Evolutionary conservation across 257 asterid genomes (phyloP).

Genomic region (Knoxia roxburghii): DNA sequence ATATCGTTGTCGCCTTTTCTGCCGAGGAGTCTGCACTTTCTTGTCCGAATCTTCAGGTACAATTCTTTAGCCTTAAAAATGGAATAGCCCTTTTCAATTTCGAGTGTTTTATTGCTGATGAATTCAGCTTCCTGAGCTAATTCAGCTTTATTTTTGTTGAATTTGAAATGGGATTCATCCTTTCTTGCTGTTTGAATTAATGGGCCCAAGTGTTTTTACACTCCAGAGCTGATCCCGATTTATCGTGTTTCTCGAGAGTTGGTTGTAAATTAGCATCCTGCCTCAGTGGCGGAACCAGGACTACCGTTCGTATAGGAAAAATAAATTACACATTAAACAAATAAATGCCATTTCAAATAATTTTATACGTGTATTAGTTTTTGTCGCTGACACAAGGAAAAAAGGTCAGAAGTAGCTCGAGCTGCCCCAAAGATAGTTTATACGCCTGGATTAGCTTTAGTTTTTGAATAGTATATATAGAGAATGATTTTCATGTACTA

Average conservation of each 20-base stretch:
- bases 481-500: not conserved
- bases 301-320: too few relatives aligned
- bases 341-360: too few relatives aligned
- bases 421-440: too few relatives aligned
- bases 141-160: slow-evolving; percentile 4
- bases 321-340: too few relatives aligned
- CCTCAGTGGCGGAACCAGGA: too few relatives aligned
- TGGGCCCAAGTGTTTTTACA: not conserved
- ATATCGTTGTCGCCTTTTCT: slow-evolving; percentile 65
- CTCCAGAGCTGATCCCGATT: not conserved
- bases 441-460: not conserved
- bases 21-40: slow-evolving; percentile 34
- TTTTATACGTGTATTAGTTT: too few relatives aligned
- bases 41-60: slow-evolving; percentile 53
- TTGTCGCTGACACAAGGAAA: too few relatives aligned
- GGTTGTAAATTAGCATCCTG: not conserved
- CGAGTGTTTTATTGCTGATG: not conserved
- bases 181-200: not conserved
- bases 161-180: not conserved
- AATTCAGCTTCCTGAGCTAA: not conserved
- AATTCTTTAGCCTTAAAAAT: not conserved
- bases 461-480: not conserved
- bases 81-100: not conserved
- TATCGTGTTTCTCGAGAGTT: not conserved
- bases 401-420: too few relatives aligned